Conservation (phyloP, 2,329 filamentous ascomycete genomes). For the Aspergillus sp. region DNA sequence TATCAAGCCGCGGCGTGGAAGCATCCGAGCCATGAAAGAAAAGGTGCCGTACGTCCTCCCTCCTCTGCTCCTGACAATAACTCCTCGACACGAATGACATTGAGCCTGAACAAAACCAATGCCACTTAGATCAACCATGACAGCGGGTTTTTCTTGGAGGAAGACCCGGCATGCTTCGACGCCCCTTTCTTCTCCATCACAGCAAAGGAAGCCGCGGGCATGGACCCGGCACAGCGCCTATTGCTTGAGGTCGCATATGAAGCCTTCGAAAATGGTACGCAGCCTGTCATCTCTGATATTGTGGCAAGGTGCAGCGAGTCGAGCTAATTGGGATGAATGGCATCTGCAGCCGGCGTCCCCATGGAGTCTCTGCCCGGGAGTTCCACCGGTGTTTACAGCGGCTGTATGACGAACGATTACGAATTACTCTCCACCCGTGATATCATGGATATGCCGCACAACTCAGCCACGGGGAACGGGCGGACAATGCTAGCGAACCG, state of each 20-base stretch:
- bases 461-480: conserved; percentile 28
- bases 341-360: conserved; percentile 25
- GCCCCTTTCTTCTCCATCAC: conserved; percentile 37
- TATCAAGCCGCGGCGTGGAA: conserved; percentile 24
- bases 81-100: no score
- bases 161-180: conserved; percentile 31
- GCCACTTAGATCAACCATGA: conserved; percentile 23
- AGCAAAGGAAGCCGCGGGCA: conserved; percentile 27
- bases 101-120: no score
- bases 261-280: conserved; percentile 27
- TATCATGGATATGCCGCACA: conserved; percentile 26
- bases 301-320: no score
- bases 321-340: no score
- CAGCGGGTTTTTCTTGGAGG: conserved; percentile 26
- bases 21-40: conserved; percentile 25
- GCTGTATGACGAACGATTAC: conserved; percentile 33
- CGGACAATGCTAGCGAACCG: conserved; percentile 38
- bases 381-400: conserved; percentile 30
- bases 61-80: no score
- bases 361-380: conserved; percentile 28
- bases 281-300: no score
- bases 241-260: conserved; percentile 31
- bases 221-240: conserved; percentile 26
- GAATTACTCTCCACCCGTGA: conserved; percentile 30
- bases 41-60: conserved; percentile 22